Evolutionary conservation across 2,329 filamentous ascomycete genomes (phyloP).

Genomic region (Xenoacremonium recifei): DNA sequence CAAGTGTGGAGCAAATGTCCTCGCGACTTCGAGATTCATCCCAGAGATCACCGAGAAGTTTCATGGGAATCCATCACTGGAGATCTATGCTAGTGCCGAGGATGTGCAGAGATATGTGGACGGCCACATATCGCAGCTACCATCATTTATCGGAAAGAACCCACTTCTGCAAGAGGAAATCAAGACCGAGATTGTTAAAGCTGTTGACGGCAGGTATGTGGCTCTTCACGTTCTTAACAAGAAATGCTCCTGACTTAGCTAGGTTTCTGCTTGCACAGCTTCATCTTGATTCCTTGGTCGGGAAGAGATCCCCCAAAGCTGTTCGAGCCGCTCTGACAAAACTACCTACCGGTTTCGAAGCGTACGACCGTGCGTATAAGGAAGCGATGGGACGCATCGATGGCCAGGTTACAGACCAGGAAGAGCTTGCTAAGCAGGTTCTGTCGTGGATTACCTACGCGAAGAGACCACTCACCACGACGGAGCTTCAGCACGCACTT

Average conservation of each 20-base stretch:
- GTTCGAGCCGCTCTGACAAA: conserved; percentile 29
- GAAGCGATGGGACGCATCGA: conserved; percentile 40
- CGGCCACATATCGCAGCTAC: conserved; percentile 1
- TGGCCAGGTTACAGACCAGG: conserved; percentile 28
- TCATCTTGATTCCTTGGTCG: conserved; percentile 6
- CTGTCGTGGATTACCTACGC: conserved; percentile 40
- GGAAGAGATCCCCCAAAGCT: not conserved
- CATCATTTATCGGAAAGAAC: not conserved
- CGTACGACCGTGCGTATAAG: conserved; percentile 37
- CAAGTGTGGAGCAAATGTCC: not conserved
- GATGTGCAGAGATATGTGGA: conserved; percentile 11
- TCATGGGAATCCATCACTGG: not conserved
- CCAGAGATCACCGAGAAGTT: not conserved
- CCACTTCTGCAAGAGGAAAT: conserved; percentile 6
- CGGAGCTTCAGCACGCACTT: conserved; percentile 41
- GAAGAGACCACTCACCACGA: conserved; percentile 26
- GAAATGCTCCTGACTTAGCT: not conserved
- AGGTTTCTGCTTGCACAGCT: conserved; percentile 16
- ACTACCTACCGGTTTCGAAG: conserved; percentile 26
- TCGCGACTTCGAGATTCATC: conserved; percentile 1
- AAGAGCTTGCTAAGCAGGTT: conserved; percentile 33
- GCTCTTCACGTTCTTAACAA: no score
- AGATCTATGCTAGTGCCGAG: conserved; percentile 8
- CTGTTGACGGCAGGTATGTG: conserved; percentile 4
- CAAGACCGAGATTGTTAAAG: not conserved